Evolutionary conservation across 1,139 yeast genomes (phyloP).

Genomic region (Saccharomyces hybrid): DNA sequence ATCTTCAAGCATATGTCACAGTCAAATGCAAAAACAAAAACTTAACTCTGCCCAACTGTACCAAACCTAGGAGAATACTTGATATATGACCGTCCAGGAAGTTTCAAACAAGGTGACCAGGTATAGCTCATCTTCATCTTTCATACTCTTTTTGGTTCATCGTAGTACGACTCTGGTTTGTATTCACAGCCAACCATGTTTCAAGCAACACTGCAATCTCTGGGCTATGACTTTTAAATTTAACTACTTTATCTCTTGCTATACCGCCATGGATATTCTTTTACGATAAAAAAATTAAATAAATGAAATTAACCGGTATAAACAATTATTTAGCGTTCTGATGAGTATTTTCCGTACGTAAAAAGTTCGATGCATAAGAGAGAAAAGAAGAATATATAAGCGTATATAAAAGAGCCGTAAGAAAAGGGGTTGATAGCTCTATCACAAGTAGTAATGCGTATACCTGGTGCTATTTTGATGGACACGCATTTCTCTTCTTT

Average conservation of each 20-base stretch:
- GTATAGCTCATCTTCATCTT: background rate
- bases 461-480: conserved; percentile 24
- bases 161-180: background rate
- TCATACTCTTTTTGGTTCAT: background rate
- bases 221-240: background rate
- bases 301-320: background rate
- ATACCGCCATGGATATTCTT: background rate
- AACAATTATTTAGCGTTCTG: background rate
- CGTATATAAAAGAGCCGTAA: background rate
- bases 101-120: background rate
- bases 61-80: background rate
- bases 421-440: background rate
- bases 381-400: background rate
- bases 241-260: background rate
- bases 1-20: background rate
- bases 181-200: background rate
- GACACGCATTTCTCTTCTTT: conserved; percentile 28
- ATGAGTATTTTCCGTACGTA: background rate
- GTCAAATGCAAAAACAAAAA: background rate
- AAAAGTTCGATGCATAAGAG: background rate
- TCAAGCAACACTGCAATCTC: background rate
- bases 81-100: background rate
- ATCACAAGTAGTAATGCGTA: conserved; percentile 23
- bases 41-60: background rate
- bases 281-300: background rate